Conservation (phyloP, 163 green algal genomes). For the Chlamydomonas reinhardtii region DNA sequence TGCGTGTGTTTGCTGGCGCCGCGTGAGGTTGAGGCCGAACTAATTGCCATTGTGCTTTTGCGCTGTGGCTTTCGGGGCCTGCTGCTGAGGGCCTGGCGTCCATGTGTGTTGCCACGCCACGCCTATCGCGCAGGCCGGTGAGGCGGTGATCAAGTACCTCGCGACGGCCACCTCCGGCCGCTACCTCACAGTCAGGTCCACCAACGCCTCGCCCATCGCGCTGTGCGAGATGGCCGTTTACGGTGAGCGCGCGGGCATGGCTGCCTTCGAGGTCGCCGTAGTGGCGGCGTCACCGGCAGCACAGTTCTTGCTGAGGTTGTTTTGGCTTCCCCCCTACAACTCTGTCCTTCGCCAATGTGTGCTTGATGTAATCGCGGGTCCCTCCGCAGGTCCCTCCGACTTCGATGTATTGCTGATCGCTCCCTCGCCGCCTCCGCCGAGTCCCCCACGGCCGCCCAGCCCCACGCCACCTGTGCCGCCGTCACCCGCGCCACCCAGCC, state of each 20-base stretch:
- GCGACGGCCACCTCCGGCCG: not conserved
- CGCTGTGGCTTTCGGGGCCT: no score
- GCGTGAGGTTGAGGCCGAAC: no score
- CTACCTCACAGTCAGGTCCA: constrained; percentile 11
- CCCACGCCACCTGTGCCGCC: not conserved
- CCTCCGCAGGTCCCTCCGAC: not conserved
- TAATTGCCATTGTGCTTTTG: no score
- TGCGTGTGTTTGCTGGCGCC: not conserved
- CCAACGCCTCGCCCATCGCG: not conserved
- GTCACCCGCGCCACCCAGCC: not conserved
- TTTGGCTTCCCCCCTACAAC: no score
- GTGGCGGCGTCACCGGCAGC: no score
- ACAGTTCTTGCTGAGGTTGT: no score
- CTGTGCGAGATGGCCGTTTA: not conserved
- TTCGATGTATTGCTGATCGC: not conserved
- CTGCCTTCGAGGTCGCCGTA: no score
- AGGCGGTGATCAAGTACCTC: not conserved
- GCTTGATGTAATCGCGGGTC: no score
- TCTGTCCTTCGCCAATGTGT: no score
- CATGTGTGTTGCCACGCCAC: no score
- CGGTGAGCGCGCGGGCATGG: not conserved
- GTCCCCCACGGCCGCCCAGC: no score
- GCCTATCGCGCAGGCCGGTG: not conserved
- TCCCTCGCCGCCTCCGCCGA: not conserved
- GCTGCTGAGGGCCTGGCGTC: no score